Percentiles rank a stretch among this genome's conserved stretches.
These are phyloP conservation scores for Clathrus columnatus DNA, from an alignment of 768 basidiomycete species.

Conservation along the genomic window DNA sequence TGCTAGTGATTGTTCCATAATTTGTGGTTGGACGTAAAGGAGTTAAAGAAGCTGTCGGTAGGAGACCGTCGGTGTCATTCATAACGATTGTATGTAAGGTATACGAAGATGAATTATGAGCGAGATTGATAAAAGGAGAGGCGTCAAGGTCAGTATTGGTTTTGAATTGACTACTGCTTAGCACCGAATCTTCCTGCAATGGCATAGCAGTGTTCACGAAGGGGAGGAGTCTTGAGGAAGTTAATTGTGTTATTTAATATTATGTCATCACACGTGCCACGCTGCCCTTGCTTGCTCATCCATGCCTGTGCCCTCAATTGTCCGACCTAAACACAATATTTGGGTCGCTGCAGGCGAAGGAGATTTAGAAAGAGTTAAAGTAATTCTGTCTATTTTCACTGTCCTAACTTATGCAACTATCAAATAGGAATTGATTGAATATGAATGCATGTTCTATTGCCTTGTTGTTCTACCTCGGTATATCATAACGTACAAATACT, in stretches of 20 bases:
- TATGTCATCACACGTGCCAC: background rate
- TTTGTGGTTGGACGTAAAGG: background rate
- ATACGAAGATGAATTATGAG: slow-evolving; percentile 39
- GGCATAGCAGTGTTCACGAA: background rate
- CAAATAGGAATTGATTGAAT: slow-evolving; percentile 50
- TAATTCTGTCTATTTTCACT: slow-evolving; percentile 25
- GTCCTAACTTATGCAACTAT: background rate
- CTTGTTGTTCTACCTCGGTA: slow-evolving; percentile 11
- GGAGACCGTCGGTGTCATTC: slow-evolving; percentile 20
- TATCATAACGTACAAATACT: background rate
- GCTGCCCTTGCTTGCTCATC: background rate
- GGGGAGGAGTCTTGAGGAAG: background rate
- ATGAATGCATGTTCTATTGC: slow-evolving; percentile 37
- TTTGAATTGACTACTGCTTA: background rate
- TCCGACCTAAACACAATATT: slow-evolving; percentile 48
- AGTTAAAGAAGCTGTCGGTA: slow-evolving; percentile 6
- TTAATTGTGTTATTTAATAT: background rate
- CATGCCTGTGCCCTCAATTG: slow-evolving; percentile 22
- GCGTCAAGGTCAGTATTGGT: background rate
- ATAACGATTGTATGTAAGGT: slow-evolving; percentile 52
- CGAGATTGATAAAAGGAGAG: background rate
- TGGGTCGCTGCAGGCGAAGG: slow-evolving; percentile 94
- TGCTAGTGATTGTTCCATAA: background rate
- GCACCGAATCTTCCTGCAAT: background rate
- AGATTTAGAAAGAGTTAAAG: slow-evolving; percentile 67